Conservation (phyloP, 495 filamentous ascomycete genomes). For the Letharia columbiana region DNA sequence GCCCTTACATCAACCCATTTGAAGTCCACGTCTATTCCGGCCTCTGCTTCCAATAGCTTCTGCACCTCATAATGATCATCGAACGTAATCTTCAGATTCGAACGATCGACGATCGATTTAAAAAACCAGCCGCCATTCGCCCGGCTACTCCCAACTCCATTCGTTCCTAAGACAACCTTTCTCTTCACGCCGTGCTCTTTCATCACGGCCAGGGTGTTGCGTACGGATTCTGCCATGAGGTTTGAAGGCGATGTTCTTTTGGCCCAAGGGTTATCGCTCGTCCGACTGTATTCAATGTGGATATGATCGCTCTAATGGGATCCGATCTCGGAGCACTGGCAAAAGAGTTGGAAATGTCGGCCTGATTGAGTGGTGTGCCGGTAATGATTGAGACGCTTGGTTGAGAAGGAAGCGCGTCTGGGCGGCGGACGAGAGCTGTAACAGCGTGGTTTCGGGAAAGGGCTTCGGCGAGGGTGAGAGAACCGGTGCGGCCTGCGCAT, state of each 20-base stretch:
- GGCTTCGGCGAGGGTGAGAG: slow-evolving; percentile 34
- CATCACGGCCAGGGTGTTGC: slow-evolving; percentile 34
- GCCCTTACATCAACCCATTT: slow-evolving; percentile 33
- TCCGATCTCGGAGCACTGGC: slow-evolving; percentile 9
- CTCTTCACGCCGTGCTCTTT: slow-evolving; percentile 30
- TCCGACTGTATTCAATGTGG: slow-evolving; percentile 14
- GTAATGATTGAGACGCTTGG: slow-evolving; percentile 30
- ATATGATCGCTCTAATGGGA: slow-evolving; percentile 13
- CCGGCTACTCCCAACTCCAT: slow-evolving; percentile 32
- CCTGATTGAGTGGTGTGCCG: slow-evolving; percentile 34
- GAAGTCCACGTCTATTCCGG: slow-evolving; percentile 20
- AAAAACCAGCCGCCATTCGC: slow-evolving; percentile 30
- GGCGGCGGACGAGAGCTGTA: slow-evolving; percentile 36
- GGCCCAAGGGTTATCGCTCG: slow-evolving; percentile 16
- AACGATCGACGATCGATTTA: slow-evolving; percentile 29
- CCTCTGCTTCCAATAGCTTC: slow-evolving; percentile 5
- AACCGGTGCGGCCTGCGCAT: slow-evolving; percentile 41
- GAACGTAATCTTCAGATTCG: slow-evolving; percentile 28
- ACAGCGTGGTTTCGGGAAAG: slow-evolving; percentile 35
- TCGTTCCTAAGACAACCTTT: slow-evolving; percentile 34
- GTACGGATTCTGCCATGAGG: slow-evolving; percentile 25
- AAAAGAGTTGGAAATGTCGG: slow-evolving; percentile 33
- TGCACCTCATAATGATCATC: slow-evolving; percentile 29
- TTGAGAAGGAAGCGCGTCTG: slow-evolving; percentile 21
- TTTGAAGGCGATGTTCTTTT: slow-evolving; percentile 9